Base-by-base conservation (phyloP, 768 basidiomycete species). In the Hebeloma cylindrosporum region DNA sequence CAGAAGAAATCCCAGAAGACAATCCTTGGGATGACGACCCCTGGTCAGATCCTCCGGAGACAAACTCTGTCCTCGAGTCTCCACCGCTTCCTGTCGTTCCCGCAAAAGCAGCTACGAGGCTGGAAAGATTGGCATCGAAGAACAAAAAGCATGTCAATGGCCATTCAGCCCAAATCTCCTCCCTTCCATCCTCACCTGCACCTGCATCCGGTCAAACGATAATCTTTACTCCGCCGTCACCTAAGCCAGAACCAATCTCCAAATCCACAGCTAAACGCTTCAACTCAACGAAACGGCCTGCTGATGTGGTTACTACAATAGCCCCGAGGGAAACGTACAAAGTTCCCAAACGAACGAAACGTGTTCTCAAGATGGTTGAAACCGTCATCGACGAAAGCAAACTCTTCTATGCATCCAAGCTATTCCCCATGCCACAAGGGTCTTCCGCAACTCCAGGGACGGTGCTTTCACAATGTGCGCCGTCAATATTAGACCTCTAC, bases 401-500 rank as follows among this genome's bases (percentile, higher is more conserved):
- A 40, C 76, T 82, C 20, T 73, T 93, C 37, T 67, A 76, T 6
- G 62, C 72, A 1, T 82, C 84, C 1, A 72, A 71, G 43, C 69
- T 85, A 20, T 75, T 88, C 43, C 51, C 70, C 22, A 50, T 65
- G 47, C 41, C 58, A 0, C 50, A 64, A 21, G 53, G 73, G 22
- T 55, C 53, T 21, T 61, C 54, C 2, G 48, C 60, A 7, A 49
- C 65, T 2, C 74, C 78, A 14, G 85, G 86, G 7, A 68, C 65
- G 2, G 66, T 83, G 16, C 70, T 93, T 18, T 57, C 78, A 32
- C 77, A 83, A 51, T 73, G 84, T 1, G 76, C 84, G 13, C 69
- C 80, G 2, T 75, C 83, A 13, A 72, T 83, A 2, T 70, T 95
- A 43, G 92, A 94, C 42, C 67, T 96, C 7, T 88, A 83, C 65